Evolutionary conservation across 108 stramenopile species (phyloP).

Genomic region (Cyclotella sp.): DNA sequence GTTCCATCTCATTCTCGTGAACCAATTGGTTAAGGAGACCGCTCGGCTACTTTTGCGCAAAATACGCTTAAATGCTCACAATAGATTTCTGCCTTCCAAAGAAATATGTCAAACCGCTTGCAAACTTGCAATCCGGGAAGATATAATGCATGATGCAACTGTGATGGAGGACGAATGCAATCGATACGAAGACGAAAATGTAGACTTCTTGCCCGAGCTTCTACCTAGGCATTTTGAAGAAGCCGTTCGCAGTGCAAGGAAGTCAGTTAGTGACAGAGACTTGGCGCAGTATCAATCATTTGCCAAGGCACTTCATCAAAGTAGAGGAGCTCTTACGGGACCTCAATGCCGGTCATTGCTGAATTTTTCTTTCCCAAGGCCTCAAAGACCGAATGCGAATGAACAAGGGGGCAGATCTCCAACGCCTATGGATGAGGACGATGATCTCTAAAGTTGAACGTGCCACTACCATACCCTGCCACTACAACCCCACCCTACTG

Average conservation of each 20-base stretch:
- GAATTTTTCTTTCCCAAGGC: slow-evolving; percentile 60
- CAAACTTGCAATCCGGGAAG: slow-evolving; percentile 91
- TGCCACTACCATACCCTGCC: too few species aligned
- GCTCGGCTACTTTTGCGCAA: too few species aligned
- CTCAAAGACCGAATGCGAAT: background rate
- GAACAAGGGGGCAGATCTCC: background rate
- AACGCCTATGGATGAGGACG: background rate
- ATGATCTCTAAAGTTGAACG: background rate
- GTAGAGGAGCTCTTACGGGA: slow-evolving; percentile 1
- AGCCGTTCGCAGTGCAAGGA: slow-evolving; percentile 90
- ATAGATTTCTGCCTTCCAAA: slow-evolving; percentile 4
- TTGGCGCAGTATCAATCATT: slow-evolving; percentile 94
- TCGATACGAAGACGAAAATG: slow-evolving; percentile 54
- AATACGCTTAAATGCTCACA: slow-evolving; percentile 7
- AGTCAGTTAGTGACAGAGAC: slow-evolving; percentile 92
- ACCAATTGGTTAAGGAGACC: background rate
- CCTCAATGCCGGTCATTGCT: slow-evolving; percentile 13
- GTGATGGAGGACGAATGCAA: slow-evolving; percentile 50
- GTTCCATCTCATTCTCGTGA: slow-evolving; percentile 5
- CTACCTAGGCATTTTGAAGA: slow-evolving; percentile 92
- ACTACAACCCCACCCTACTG: too few species aligned
- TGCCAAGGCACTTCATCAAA: slow-evolving; percentile 56
- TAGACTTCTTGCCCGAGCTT: slow-evolving; percentile 48
- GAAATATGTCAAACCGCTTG: slow-evolving; percentile 90
- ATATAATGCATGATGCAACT: slow-evolving; percentile 80